Percentiles rank a stretch among this genome's conserved stretches.
These are phyloP conservation scores for Fusarium annulatum DNA, from an alignment of 2,329 filamentous ascomycete species.

Conservation along the genomic window DNA sequence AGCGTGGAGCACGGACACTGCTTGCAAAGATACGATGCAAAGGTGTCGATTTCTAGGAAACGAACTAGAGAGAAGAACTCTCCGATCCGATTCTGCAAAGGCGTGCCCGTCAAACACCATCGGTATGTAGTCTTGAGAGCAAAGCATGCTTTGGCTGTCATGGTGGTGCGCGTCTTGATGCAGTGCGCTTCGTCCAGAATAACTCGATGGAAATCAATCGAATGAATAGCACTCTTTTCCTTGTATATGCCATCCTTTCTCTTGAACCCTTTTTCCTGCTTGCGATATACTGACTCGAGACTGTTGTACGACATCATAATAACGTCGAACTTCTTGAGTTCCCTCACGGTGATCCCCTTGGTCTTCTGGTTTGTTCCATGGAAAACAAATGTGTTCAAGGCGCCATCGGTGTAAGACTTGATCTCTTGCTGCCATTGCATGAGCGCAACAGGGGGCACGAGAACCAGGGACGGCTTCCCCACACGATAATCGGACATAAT, in stretches of 20 bases:
- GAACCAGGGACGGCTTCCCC: conserved; percentile 82
- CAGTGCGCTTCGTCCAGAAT: conserved; percentile 96
- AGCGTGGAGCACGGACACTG: conserved; percentile 82
- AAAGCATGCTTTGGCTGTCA: conserved; percentile 95
- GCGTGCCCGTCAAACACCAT: conserved; percentile 96
- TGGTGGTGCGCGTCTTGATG: conserved; percentile 90
- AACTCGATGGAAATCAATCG: conserved; percentile 87
- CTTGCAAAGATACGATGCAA: conserved; percentile 95
- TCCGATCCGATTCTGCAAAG: conserved; percentile 95
- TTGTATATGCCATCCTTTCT: conserved; percentile 84
- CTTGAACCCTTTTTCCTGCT: conserved; percentile 90
- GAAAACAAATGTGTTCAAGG: conserved; percentile 88
- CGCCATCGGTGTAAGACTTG: conserved; percentile 83
- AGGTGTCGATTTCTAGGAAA: conserved; percentile 89
- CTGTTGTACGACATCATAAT: conserved; percentile 98
- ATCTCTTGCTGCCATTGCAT: conserved; percentile 96
- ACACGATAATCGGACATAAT: conserved; percentile 98
- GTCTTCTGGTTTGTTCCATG: conserved; percentile 88
- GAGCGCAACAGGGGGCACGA: conserved; percentile 91
- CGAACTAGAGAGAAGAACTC: conserved; percentile 96
- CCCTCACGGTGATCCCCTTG: conserved; percentile 78
- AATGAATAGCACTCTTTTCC: conserved; percentile 82
- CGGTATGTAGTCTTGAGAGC: conserved; percentile 88
- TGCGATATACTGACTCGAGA: conserved; percentile 90
- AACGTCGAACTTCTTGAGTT: conserved; percentile 86